Base-by-base conservation (phyloP, 2,329 filamentous ascomycete genomes). In the Aquanectria penicillioides region DNA sequence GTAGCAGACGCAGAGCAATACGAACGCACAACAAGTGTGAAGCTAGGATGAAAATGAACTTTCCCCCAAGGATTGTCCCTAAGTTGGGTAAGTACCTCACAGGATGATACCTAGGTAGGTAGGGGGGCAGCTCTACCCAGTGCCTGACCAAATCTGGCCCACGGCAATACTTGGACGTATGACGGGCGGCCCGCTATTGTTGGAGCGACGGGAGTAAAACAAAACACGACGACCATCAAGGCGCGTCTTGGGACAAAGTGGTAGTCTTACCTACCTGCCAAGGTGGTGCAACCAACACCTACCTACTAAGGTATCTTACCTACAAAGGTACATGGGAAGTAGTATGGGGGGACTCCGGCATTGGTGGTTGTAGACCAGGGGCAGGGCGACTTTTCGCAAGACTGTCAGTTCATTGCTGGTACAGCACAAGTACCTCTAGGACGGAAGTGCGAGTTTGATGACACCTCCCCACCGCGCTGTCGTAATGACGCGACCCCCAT, bases 401-500 rank as follows among this genome's bases (percentile, higher is more conserved):
- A n/a, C n/a, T 38, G 34, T 38, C 18, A 41, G 37, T 41, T 12
- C 22, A 25, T 41, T 41, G 38, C 22, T 43, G 17, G 36, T 28
- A 7, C 20, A 40, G 18, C 12, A 22, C 20, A 25, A n/a, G n/a
- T n/a, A n/a, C n/a, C n/a, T n/a, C n/a, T n/a, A n/a, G n/a, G n/a
- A n/a, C n/a, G n/a, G n/a, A n/a, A n/a, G n/a, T n/a, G n/a, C n/a
- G n/a, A n/a, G n/a, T 38, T 26, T 29, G 33, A 44, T 20, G 31
- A 26, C 49, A 43, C 36, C 23, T 46, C 50, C 54, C 53, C 49
- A 54, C 52, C 15, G 22, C 28, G 36, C 28, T 23, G 44, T 37
- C 23, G 34, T 49, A 57, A 70, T 69, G 64, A 67, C 64, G 56
- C 55, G 57, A 69, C 57, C 46, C 50, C 38, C 33, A 41, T 55